phyloP scores from a whole-genome alignment of 768 basidiomycete species.

The Rossbeevera mucosa region DNA sequence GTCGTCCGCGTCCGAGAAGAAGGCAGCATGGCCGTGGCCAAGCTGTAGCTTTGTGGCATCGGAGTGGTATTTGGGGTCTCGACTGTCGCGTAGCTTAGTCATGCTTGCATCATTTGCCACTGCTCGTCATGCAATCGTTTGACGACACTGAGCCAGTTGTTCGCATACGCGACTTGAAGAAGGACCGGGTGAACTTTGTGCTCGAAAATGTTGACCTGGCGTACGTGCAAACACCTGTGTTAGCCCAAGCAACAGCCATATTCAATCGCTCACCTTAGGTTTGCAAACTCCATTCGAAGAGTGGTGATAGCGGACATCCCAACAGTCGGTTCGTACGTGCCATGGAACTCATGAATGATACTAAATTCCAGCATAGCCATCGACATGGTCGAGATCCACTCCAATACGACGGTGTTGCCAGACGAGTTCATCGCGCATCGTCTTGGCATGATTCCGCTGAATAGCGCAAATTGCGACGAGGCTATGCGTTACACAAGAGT shows the following conservation, averaged over 20 bases:
- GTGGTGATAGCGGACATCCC: constrained; percentile 96
- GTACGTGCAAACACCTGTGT: constrained; percentile 43
- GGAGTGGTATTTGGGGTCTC: constrained; percentile 23
- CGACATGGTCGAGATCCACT: constrained; percentile 90
- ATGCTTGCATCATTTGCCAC: neutral
- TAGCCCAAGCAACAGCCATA: neutral
- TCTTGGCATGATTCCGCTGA: constrained; percentile 88
- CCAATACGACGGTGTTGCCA: constrained; percentile 88
- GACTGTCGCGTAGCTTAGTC: neutral
- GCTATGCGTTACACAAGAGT: constrained; percentile 78
- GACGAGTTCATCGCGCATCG: constrained; percentile 98
- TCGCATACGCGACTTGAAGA: constrained; percentile 78
- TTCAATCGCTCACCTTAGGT: constrained; percentile 42
- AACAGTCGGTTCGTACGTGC: constrained; percentile 71
- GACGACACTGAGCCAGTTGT: constrained; percentile 60
- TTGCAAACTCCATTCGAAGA: constrained; percentile 91
- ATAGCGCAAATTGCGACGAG: constrained; percentile 84
- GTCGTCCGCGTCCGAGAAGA: constrained; percentile 58
- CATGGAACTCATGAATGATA: neutral
- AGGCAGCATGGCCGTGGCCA: constrained; percentile 31
- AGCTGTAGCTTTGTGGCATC: constrained; percentile 30
- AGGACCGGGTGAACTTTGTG: constrained; percentile 85
- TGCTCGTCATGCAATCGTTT: constrained; percentile 30
- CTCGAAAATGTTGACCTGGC: constrained; percentile 95
- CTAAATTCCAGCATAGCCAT: constrained; percentile 58